phyloP scores from a whole-genome alignment of 192 early-diverging fungal genomes.

The Radiomyces spectabilis region DNA sequence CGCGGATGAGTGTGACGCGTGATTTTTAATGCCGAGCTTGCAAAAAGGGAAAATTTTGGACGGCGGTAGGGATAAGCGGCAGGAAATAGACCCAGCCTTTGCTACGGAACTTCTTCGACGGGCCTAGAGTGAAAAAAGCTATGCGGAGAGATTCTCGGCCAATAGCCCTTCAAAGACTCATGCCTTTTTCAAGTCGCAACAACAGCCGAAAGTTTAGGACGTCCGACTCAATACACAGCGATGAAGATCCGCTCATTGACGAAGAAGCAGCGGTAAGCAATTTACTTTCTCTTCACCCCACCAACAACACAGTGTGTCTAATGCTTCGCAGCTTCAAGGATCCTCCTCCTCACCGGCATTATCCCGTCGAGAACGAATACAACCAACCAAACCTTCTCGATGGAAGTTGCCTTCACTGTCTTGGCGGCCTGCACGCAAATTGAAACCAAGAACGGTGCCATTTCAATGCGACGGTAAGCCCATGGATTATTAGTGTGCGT shows the following conservation, averaged over 20 bases:
- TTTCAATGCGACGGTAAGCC: slow-evolving; percentile 34
- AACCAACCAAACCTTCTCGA: neutral
- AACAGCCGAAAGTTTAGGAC: slow-evolving; percentile 5
- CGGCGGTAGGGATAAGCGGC: too few species aligned
- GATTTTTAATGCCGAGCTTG: too few species aligned
- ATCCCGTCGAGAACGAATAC: neutral
- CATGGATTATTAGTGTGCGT: neutral
- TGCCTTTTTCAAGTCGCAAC: slow-evolving; percentile 6
- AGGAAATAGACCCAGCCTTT: too few species aligned
- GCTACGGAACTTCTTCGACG: too few species aligned
- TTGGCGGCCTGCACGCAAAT: neutral
- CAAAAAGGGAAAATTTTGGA: too few species aligned
- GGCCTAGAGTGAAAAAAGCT: too few species aligned
- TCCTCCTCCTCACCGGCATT: neutral
- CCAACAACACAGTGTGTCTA: too few species aligned
- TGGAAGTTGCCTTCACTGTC: neutral
- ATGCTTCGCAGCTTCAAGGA: neutral
- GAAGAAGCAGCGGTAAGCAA: slow-evolving; percentile 7
- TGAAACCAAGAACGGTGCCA: slow-evolving; percentile 38
- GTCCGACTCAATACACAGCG: slow-evolving; percentile 19
- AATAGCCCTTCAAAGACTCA: slow-evolving; percentile 15
- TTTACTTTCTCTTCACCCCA: too few species aligned
- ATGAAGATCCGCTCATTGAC: slow-evolving; percentile 16
- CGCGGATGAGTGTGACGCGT: too few species aligned
- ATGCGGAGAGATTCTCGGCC: slow-evolving; percentile 16